Base-by-base conservation (phyloP, 2,329 filamentous ascomycete species). In the Rhynchosporium agropyri region DNA sequence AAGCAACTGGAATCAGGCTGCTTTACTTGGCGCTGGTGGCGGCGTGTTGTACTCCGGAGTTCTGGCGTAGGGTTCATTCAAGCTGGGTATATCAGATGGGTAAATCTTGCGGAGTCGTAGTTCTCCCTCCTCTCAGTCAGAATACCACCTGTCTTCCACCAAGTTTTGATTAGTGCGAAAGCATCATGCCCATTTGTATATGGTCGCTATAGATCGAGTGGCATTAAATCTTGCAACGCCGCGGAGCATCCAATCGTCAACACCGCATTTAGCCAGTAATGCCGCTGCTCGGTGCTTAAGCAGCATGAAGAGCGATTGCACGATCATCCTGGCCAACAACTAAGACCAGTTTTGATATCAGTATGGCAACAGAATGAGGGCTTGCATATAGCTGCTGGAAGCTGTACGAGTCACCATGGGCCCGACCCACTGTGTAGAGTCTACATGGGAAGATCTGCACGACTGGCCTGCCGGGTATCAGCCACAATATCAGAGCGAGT, bases 111-210 rank as follows among this genome's bases (percentile, higher is more conserved):
- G 15, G n/a, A 57, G 28, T 9, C 54, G 43, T 45, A 49, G 46
- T 28, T 42, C 43, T 50, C 40, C 33, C 45, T 58, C 33, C 10
- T 40, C 26, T 45, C 40, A 31, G 28, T 45, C 43, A 46, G 28
- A 57, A 57, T 57, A 57, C 29, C 54, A 57, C n/a, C n/a, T 45
- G 43, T 20, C 43, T 26, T 46, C 28, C 54, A 33, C 46, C 54
- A 33, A 45, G 33, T 40, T 57, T 46, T 40, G 38, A 57, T 46
- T 46, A 26, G 12, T 46, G 54, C 12, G 20, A 38, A 28, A 46
- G 40, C 29, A 20, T 46, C 43, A 57, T 57, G 26, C 42, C 13
- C 54, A 33, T 46, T 9, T 15, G 26, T 46, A 42, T 26, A 26
- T 57, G 54, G 46, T 29, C 40, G 29, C n/a, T 57, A 45, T 45